Evolutionary conservation across 2,329 filamentous ascomycete genomes (phyloP).

Genomic region (Arthroderma sp.): DNA sequence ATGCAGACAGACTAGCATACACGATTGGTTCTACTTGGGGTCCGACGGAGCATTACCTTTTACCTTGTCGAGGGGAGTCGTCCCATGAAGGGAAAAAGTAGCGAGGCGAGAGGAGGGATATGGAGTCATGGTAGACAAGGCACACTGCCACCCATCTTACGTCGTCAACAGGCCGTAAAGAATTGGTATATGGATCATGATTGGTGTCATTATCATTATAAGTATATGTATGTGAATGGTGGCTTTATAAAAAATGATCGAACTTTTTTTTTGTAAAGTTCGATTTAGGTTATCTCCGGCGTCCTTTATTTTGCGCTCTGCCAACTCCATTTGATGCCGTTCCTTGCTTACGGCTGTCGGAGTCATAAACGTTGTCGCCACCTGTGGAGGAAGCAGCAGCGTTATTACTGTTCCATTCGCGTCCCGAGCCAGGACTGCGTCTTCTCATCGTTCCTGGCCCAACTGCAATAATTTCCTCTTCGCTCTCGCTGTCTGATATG

Average conservation of each 20-base stretch:
- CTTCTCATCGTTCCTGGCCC: conserved; percentile 73
- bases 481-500: conserved; percentile 85
- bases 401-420: conserved; percentile 49
- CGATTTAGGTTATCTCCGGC: conserved; percentile 20
- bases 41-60: not conserved
- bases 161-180: not conserved
- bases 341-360: not conserved
- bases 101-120: not conserved
- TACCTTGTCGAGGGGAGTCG: not conserved
- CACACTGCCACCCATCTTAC: not conserved
- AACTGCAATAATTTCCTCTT: conserved; percentile 66
- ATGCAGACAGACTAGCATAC: not conserved
- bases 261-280: not conserved
- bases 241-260: not conserved
- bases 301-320: conserved; percentile 19
- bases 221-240: not conserved
- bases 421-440: conserved; percentile 61
- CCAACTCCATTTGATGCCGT: conserved; percentile 10
- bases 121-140: not conserved
- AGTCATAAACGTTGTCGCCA: conserved; percentile 5
- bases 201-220: not conserved
- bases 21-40: not conserved
- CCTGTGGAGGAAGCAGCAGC: conserved; percentile 16
- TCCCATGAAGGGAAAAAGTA: conserved; percentile 2
- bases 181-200: not conserved